These are phyloP conservation scores for Lasiodiplodia gonubiensis DNA, from an alignment of 2,329 filamentous ascomycete species.

Conservation along the genomic window DNA sequence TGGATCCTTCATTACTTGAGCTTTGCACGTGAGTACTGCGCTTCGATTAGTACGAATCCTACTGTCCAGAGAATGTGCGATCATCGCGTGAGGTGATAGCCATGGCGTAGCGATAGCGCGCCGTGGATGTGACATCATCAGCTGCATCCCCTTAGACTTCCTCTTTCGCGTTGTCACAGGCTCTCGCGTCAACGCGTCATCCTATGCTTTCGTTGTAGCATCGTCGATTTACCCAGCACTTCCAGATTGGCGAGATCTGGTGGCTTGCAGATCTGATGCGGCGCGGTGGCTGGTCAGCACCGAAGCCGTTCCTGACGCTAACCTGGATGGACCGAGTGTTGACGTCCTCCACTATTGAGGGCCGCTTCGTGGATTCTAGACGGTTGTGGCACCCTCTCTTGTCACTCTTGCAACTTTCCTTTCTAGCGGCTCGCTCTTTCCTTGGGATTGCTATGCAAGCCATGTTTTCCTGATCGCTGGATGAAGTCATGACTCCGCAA, in stretches of 20 bases:
- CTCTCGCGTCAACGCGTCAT: slow-evolving; percentile 5
- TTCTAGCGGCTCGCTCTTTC: neutral
- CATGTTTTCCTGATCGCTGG: neutral
- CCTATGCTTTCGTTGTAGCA: neutral
- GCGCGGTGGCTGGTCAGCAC: neutral
- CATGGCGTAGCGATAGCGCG: neutral
- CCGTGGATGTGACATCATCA: neutral
- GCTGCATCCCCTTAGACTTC: neutral
- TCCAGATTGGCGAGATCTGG: slow-evolving; percentile 23
- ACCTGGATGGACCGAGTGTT: slow-evolving; percentile 13
- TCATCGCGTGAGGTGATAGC: too few species aligned
- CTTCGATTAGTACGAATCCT: too few species aligned
- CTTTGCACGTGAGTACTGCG: too few species aligned
- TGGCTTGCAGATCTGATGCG: slow-evolving; percentile 12
- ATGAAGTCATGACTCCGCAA: neutral
- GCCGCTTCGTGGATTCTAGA: neutral
- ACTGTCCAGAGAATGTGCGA: too few species aligned
- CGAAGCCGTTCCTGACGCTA: slow-evolving; percentile 16
- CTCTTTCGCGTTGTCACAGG: slow-evolving; percentile 5
- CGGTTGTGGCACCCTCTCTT: neutral
- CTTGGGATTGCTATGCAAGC: neutral
- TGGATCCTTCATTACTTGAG: too few species aligned
- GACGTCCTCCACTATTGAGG: slow-evolving; percentile 9
- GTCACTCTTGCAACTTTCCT: neutral
- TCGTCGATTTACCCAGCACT: neutral